Conservation (phyloP, 768 basidiomycete species). For the Auriscalpium vulgare region DNA sequence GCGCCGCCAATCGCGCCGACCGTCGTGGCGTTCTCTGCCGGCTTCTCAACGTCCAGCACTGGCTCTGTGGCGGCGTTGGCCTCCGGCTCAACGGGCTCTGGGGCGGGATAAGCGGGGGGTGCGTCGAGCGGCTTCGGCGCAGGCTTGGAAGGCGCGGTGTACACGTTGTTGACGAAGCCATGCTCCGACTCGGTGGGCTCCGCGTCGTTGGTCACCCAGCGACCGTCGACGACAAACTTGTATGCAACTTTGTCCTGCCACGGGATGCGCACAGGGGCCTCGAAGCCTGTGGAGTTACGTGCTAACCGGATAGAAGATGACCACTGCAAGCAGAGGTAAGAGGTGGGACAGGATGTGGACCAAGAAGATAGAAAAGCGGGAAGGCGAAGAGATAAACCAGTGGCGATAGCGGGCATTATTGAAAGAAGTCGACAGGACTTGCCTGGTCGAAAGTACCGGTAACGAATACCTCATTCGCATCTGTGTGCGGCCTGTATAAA, state of each 20-base stretch:
- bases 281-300: slow-evolving; percentile 22
- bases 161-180: slow-evolving; percentile 27
- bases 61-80: background rate
- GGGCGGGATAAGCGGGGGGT: background rate
- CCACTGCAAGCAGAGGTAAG: slow-evolving; percentile 17
- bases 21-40: background rate
- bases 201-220: slow-evolving; percentile 21
- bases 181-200: slow-evolving; percentile 22
- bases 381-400: slow-evolving; percentile 12
- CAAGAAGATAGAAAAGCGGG: slow-evolving; percentile 10
- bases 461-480: slow-evolving; percentile 14
- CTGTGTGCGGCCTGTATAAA: slow-evolving; percentile 13
- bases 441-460: slow-evolving; percentile 17
- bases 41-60: background rate
- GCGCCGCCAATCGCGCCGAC: background rate
- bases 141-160: slow-evolving; percentile 15
- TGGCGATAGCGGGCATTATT: slow-evolving; percentile 11
- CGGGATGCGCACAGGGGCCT: slow-evolving; percentile 19
- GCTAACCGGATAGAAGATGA: slow-evolving; percentile 21
- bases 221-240: slow-evolving; percentile 30
- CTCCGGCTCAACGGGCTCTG: background rate
- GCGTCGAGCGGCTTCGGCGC: background rate
- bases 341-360: background rate
- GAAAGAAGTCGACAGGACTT: slow-evolving; percentile 3
- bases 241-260: slow-evolving; percentile 22